A percentile compares a stretch with the other conserved stretches of the same genome.
These are phyloP conservation scores for Stephania cephalantha DNA, from an alignment of 164 flowering plant species.

Conservation along the genomic window DNA sequence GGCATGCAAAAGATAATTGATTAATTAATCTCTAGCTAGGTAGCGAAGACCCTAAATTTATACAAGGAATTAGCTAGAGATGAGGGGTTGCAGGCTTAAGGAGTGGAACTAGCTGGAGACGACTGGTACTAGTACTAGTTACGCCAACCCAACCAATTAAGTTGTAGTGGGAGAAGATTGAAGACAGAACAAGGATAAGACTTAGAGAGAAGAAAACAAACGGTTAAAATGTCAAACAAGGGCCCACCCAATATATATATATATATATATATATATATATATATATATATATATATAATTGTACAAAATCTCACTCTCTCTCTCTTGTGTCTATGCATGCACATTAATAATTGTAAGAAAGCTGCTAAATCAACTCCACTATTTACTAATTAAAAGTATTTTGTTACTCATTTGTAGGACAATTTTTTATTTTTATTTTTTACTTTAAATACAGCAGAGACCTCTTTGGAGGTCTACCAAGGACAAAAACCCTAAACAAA, in stretches of 20 bases:
- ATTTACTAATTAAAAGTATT: too few relatives aligned
- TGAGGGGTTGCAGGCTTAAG: neutral
- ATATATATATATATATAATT: neutral
- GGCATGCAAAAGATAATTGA: too few relatives aligned
- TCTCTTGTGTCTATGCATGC: neutral
- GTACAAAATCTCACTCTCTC: neutral
- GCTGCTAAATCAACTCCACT: too few relatives aligned
- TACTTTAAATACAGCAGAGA: too few relatives aligned
- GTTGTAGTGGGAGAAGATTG: conserved; percentile 3
- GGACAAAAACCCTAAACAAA: too few relatives aligned
- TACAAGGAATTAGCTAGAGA: conserved; percentile 3
- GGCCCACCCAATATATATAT: neutral
- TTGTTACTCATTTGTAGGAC: too few relatives aligned
- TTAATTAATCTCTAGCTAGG: too few relatives aligned
- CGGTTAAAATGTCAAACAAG: conserved; percentile 18
- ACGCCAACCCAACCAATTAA: too few relatives aligned
- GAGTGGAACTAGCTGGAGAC: too few relatives aligned
- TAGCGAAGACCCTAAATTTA: neutral
- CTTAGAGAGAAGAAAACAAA: neutral
- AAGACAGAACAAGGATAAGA: conserved; percentile 5
- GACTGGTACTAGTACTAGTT: conserved; percentile 17
- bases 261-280: neutral
- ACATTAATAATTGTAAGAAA: neutral
- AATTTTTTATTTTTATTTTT: too few relatives aligned
- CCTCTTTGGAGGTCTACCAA: too few relatives aligned